A percentile compares a stretch with the other conserved stretches of the same genome.
Conservation (phyloP, 2,329 filamentous ascomycete species). For the Rhynchosporium graminicola region DNA sequence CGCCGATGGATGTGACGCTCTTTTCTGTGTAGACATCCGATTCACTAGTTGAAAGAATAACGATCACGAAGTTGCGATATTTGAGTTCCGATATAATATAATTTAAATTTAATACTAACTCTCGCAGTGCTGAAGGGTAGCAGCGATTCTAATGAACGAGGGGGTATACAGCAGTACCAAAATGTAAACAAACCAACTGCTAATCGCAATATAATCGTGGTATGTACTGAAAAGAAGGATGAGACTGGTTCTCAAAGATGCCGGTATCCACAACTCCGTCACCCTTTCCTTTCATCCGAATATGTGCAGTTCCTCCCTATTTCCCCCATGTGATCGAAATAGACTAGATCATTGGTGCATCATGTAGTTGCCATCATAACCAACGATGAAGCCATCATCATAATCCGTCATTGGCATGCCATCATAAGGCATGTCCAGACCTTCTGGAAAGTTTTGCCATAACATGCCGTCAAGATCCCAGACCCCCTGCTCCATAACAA, state of each 20-base stretch:
- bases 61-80: too few relatives aligned
- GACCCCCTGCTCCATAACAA: slow-evolving; percentile 54
- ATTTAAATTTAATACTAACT: too few relatives aligned
- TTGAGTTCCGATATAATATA: too few relatives aligned
- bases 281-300: slow-evolving; percentile 10
- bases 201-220: neutral
- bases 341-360: slow-evolving; percentile 31
- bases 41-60: too few relatives aligned
- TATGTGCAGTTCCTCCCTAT: slow-evolving; percentile 4
- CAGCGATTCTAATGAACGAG: slow-evolving; percentile 14
- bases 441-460: slow-evolving; percentile 50
- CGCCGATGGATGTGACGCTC: too few relatives aligned
- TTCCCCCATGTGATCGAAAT: neutral
- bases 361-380: slow-evolving; percentile 33
- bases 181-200: neutral
- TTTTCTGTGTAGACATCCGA: too few relatives aligned
- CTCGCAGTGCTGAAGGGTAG: neutral
- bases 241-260: neutral
- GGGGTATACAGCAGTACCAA: slow-evolving; percentile 9
- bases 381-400: slow-evolving; percentile 26
- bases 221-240: slow-evolving; percentile 2
- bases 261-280: neutral
- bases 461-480: slow-evolving; percentile 60
- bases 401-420: slow-evolving; percentile 34
- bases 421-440: slow-evolving; percentile 40